Evolutionary conservation across 306 rosid species (phyloP).

Genomic region (Trifolium subterraneum): DNA sequence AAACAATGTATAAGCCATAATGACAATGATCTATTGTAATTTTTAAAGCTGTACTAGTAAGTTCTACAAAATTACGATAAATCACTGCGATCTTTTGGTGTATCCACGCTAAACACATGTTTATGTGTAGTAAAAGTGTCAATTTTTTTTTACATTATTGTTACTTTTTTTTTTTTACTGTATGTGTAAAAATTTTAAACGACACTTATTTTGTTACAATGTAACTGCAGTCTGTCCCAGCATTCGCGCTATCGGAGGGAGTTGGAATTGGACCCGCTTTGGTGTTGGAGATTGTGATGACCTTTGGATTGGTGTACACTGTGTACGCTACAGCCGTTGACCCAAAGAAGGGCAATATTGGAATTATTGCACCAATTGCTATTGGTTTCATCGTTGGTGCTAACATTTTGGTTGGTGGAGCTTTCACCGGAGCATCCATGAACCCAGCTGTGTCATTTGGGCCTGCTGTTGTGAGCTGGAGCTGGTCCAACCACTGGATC

Average conservation of each 20-base stretch:
- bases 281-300: conserved; percentile 88
- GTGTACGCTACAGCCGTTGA: conserved; percentile 91
- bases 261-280: conserved; percentile 75
- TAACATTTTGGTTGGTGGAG: conserved; percentile 82
- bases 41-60: too few relatives aligned
- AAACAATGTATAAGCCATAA: too few relatives aligned
- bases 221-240: conserved; percentile 56
- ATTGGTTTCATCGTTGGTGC: conserved; percentile 96
- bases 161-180: too few relatives aligned
- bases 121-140: too few relatives aligned
- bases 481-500: conserved; percentile 78
- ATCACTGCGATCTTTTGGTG: too few relatives aligned
- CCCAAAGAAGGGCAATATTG: conserved; percentile 78
- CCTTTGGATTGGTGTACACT: conserved; percentile 89
- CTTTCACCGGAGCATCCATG: conserved; percentile 89
- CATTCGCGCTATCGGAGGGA: conserved; percentile 62
- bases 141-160: too few relatives aligned
- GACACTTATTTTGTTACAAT: not conserved
- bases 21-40: too few relatives aligned
- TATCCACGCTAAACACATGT: too few relatives aligned
- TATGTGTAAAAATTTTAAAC: too few relatives aligned
- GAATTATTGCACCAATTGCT: conserved; percentile 81
- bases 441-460: conserved; percentile 94
- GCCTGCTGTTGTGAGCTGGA: conserved; percentile 85
- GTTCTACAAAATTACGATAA: too few relatives aligned